Conservation (phyloP, 331 rosid species). For the Ulmus americana region DNA sequence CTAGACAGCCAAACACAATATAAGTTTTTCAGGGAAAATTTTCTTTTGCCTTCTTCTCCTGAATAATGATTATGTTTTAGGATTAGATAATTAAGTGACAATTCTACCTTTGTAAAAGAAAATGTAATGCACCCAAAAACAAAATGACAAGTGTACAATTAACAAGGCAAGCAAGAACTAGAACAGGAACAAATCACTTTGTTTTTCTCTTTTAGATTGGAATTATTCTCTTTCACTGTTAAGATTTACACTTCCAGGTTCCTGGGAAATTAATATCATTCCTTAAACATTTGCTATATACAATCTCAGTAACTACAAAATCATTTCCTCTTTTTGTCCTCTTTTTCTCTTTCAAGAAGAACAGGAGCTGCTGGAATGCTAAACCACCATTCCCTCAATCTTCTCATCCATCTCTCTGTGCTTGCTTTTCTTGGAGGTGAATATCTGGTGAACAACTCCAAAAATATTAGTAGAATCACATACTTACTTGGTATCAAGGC, state of each 20-base stretch:
- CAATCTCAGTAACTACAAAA: conserved; percentile 12
- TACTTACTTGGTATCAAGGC: conserved; percentile 57
- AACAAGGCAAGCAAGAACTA: no score
- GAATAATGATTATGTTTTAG: no score
- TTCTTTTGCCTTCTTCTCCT: no score
- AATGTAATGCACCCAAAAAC: no score
- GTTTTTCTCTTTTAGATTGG: not conserved
- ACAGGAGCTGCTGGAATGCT: conserved; percentile 99
- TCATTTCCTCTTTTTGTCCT: conserved; percentile 78
- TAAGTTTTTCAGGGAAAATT: no score
- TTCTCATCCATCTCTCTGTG: conserved; percentile 75
- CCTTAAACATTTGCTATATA: not conserved
- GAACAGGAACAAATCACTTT: not conserved
- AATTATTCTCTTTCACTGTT: not conserved
- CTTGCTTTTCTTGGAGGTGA: conserved; percentile 67
- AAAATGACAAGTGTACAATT: no score
- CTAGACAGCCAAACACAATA: no score
- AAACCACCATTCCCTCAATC: conserved; percentile 96
- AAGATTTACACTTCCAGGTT: conserved; percentile 4
- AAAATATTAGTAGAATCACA: conserved; percentile 44
- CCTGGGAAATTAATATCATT: not conserved
- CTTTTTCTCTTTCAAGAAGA: conserved; percentile 65
- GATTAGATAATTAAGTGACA: no score
- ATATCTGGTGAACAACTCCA: conserved; percentile 65
- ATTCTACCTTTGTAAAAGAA: no score